phyloP scores from a whole-genome alignment of 768 basidiomycete genomes.

The Clitopilus passeckerianus region DNA sequence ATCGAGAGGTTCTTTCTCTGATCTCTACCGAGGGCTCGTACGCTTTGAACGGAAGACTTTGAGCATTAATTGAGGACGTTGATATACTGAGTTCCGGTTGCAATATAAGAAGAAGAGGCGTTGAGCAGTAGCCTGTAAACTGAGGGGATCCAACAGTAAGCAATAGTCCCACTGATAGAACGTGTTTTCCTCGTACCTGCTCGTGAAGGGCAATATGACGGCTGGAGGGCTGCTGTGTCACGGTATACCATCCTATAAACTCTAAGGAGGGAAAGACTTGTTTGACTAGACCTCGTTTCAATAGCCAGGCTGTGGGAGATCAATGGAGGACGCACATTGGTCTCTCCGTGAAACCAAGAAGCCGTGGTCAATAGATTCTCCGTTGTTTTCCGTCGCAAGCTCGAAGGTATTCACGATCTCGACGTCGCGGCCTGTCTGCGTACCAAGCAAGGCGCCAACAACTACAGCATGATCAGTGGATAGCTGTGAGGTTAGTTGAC shows the following conservation, averaged over 20 bases:
- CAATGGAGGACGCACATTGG: slow-evolving; percentile 54
- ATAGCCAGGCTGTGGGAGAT: slow-evolving; percentile 1
- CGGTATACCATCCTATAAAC: slow-evolving; percentile 97
- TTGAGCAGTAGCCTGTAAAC: slow-evolving; percentile 84
- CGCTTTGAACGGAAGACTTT: slow-evolving; percentile 86
- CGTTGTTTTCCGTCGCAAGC: slow-evolving; percentile 59
- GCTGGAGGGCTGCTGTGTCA: slow-evolving; percentile 68
- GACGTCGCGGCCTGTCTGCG: slow-evolving; percentile 89
- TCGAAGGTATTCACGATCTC: slow-evolving; percentile 98
- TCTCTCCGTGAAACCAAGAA: slow-evolving; percentile 82
- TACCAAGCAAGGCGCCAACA: slow-evolving; percentile 89
- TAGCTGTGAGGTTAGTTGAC: background rate
- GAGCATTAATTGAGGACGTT: slow-evolving; percentile 39
- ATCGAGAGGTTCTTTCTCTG: slow-evolving; percentile 67
- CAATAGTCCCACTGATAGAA: background rate
- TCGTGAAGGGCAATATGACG: slow-evolving; percentile 80
- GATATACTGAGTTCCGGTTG: slow-evolving; percentile 12
- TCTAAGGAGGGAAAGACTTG: slow-evolving; percentile 98
- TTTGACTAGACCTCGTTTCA: slow-evolving; percentile 61
- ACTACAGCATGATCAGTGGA: slow-evolving; percentile 41
- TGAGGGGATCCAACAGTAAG: slow-evolving; percentile 20
- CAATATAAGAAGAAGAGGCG: slow-evolving; percentile 80
- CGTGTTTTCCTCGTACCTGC: slow-evolving; percentile 46
- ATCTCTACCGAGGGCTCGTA: slow-evolving; percentile 91
- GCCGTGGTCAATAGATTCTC: slow-evolving; percentile 66